Evolutionary conservation across 106 monocot species (phyloP).

Genomic region (Acanthochlamys bracteata): DNA sequence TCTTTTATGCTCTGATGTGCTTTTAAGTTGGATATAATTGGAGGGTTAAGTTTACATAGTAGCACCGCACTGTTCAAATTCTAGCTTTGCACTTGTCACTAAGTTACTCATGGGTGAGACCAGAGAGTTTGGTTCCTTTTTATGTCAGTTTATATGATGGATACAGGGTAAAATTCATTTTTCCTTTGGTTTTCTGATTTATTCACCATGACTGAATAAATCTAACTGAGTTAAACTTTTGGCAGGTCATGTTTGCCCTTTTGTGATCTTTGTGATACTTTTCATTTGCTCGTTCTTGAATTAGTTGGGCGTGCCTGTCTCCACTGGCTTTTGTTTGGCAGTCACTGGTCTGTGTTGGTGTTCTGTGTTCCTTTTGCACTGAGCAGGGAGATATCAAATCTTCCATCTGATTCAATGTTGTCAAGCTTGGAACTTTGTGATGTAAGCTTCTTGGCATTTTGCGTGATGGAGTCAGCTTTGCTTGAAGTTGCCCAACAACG

Average conservation of each 20-base stretch:
- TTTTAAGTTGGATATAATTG: background rate
- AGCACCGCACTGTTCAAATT: background rate
- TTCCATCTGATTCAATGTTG: background rate
- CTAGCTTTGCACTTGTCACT: background rate
- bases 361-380: background rate
- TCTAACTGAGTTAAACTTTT: slow-evolving; percentile 15
- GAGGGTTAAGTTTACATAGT: background rate
- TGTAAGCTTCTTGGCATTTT: no score
- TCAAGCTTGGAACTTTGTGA: background rate
- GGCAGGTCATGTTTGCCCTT: slow-evolving; percentile 10
- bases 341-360: background rate
- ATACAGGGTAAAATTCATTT: slow-evolving; percentile 9
- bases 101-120: background rate
- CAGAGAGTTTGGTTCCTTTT: background rate
- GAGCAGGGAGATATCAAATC: background rate
- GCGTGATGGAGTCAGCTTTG: no score
- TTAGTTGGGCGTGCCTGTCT: background rate
- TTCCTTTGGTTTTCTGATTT: slow-evolving; percentile 4
- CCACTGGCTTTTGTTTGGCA: background rate
- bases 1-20: background rate
- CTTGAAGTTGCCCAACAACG: no score
- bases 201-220: slow-evolving; percentile 8
- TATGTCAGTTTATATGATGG: background rate
- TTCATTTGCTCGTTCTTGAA: background rate
- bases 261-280: slow-evolving; percentile 7